Conservation (phyloP, 2,329 filamentous ascomycete genomes). For the Botrytis sinoallii region DNA sequence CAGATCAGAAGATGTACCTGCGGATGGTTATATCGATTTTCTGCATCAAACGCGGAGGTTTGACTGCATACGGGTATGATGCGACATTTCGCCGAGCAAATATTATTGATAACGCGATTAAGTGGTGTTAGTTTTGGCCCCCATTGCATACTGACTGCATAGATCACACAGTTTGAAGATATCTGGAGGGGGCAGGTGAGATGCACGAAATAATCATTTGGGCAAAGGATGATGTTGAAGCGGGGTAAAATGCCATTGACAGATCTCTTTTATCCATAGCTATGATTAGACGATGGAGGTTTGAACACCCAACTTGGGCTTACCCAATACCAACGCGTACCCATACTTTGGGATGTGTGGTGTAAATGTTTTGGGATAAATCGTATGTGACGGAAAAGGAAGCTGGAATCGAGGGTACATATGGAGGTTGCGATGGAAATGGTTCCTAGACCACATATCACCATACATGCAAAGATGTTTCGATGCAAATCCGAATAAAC, state of each 20-base stretch:
- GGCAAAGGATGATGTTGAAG: background rate
- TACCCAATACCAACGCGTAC: no score
- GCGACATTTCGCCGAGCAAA: background rate
- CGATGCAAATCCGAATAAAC: background rate
- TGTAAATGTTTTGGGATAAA: background rate
- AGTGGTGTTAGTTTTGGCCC: background rate
- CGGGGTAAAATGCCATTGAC: background rate
- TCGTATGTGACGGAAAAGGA: background rate
- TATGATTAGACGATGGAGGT: background rate
- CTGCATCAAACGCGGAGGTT: background rate
- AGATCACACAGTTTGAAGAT: background rate
- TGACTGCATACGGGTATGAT: background rate
- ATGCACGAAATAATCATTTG: no score
- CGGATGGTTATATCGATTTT: background rate
- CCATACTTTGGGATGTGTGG: background rate
- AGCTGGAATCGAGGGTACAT: background rate
- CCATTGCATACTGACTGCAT: background rate
- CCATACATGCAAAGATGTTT: background rate
- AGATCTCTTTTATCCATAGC: background rate
- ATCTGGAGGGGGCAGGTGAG: background rate
- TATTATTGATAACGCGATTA: background rate
- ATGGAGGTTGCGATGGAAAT: background rate
- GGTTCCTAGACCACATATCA: background rate
- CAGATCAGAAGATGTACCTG: background rate
- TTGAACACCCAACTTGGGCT: background rate